Evolutionary conservation across 2,329 filamentous ascomycete species (phyloP), one percentile per base, ranked within the genome.

Genomic region (Macrophomina phaseolina): DNA sequence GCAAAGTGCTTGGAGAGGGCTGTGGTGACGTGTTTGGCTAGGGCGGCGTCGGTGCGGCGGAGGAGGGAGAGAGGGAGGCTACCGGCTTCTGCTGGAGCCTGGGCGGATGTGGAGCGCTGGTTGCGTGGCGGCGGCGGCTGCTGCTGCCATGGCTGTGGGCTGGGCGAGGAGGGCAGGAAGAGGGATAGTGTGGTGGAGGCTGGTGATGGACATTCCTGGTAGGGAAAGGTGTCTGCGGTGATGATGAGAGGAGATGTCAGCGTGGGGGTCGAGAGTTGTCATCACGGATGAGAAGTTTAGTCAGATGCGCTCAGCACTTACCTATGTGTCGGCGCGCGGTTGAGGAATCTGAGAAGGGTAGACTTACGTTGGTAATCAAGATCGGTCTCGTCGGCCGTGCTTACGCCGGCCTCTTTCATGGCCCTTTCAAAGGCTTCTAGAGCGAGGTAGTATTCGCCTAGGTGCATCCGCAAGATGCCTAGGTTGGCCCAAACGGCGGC

Each of bases 401-500:
- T 46, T 40, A 53, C 38, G 12, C 48, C 58, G 16, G 49, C 18
- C 16, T 48, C 51, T 23, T 48, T 30, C 56, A 67, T 51, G 36
- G 56, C 65, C 7, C 48, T 51, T 28, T 53, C 30, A 28, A 67
- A 62, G n/a, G 65, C 65, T 51, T 67, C 46, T 3, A 62, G 32
- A 23, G 65, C 65, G 14, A 53, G 38, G n/a, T 48, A 40, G 9
- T 62, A 55, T 30, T 63, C 58, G 11, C 56, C 65, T 14, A 67
- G 40, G 18, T 67, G 65, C 18, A 67, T 45, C 16, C 48, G 65
- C 48, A 67, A 32, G 23, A 67, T 63, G 16, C 65, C 65, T 7
- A 67, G 11, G 65, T 67, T 67, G 55, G 65, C 56, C 65, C 65
- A 67, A 8, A 67, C 23, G 16, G 49, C 49, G 16, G 56, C 55